These are phyloP conservation scores for Dillenia turbinata DNA, from an alignment of 164 flowering plant genomes.

Conservation along the genomic window DNA sequence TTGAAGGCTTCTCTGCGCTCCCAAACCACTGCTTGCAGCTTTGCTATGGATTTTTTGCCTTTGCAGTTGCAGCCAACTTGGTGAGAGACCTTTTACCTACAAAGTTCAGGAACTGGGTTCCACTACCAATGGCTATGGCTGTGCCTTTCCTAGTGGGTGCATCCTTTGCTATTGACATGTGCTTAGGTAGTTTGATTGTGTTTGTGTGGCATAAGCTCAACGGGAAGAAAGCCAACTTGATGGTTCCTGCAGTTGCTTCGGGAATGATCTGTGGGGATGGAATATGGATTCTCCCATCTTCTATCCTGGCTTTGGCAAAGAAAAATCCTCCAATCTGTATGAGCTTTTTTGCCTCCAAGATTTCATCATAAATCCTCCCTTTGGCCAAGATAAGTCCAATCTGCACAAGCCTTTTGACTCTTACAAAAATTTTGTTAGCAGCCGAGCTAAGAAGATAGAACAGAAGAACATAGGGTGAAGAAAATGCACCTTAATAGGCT, in stretches of 20 bases:
- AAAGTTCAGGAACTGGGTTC: slow-evolving; percentile 56
- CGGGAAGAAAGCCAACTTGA: slow-evolving; percentile 46
- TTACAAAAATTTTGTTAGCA: too few species aligned
- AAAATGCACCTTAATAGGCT: too few species aligned
- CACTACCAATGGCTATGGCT: slow-evolving; percentile 97
- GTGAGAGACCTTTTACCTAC: slow-evolving; percentile 45
- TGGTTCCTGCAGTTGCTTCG: slow-evolving; percentile 69
- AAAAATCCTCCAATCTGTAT: slow-evolving; percentile 67
- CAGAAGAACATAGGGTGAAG: too few species aligned
- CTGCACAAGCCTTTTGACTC: too few species aligned
- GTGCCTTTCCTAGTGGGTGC: slow-evolving; percentile 92
- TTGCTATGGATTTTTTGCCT: slow-evolving; percentile 71
- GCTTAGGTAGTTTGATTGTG: slow-evolving; percentile 77
- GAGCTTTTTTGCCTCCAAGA: slow-evolving; percentile 34
- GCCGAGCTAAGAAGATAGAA: too few species aligned
- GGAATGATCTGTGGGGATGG: slow-evolving; percentile 79
- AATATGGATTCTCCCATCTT: slow-evolving; percentile 58
- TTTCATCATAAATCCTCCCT: too few species aligned
- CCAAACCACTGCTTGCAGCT: slow-evolving; percentile 84
- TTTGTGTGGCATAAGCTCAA: slow-evolving; percentile 65
- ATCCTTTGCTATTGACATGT: slow-evolving; percentile 88
- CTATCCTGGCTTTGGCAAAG: slow-evolving; percentile 50
- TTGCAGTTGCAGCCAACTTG: slow-evolving; percentile 61
- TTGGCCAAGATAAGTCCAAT: too few species aligned
- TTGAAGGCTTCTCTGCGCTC: slow-evolving; percentile 84